Evolutionary conservation across 345 rosid species (phyloP), one percentile per base, ranked within the genome.

Genomic region (Aquilaria sinensis): DNA sequence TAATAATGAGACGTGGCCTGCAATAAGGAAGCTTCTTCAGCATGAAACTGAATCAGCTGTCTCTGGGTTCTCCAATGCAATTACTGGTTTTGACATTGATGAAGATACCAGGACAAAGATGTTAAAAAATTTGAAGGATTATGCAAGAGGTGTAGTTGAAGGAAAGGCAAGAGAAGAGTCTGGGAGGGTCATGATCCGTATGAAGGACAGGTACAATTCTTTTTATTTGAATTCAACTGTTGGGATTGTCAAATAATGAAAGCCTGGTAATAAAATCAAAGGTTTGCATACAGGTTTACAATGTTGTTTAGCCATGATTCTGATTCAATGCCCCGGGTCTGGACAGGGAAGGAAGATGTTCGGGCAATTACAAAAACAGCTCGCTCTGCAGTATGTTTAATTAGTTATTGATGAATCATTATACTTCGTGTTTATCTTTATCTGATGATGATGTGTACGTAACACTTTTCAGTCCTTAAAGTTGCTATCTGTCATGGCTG

Each of bases 271-370:
- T 72, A 74, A 59, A 61, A 66, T 56, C 23, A 11, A 49, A 58
- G 56, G 7, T 31, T 69, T 64, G 60, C 58, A 13, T 16, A 13
- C 88, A 95, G 99, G 82, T 95, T 95, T 82, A 69, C 98, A 54
- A 81, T 75, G 67, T 73, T 95, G 69, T 91, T 95, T 59, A 85
- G 93, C 80, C 96, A 84, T 70, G 99, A 91, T 78, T 70, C 96
- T 64, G 99, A 95, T 67, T 95, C 99, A 63, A 89, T 95, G 94
- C 96, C 99, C 12, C 92, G 99, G 51, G 80, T 95, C 66, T 95
- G 99, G 99, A 91, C 89, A 5, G 98, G 99, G 73, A 95, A 89
- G 47, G 99, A 95, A 81, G 98, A 95, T 70, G 87, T 95, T 77
- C 83, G 94, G 70, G 90, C 92, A 46, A 95, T 95, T 63, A 95